Conservation (phyloP, 202 grass and related monocot species). For the Setaria italica region DNA sequence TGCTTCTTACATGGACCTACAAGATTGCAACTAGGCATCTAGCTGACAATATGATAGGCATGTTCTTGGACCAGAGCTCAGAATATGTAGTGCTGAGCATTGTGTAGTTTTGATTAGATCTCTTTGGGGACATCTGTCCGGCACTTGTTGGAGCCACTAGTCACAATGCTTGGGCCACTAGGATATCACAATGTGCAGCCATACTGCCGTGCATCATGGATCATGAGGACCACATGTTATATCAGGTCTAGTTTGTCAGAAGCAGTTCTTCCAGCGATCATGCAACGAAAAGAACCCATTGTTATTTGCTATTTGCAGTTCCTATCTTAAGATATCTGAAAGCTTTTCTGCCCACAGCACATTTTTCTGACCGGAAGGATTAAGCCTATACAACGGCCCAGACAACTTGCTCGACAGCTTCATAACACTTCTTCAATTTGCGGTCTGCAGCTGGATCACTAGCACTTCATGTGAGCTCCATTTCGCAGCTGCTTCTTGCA, state of each 20-base stretch:
- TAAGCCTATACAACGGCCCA: neutral
- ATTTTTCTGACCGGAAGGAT: neutral
- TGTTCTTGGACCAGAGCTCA: no score
- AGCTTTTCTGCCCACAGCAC: neutral
- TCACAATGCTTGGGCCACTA: no score
- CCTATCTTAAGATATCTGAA: neutral
- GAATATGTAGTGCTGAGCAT: no score
- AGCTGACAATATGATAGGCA: no score
- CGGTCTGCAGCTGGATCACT: neutral
- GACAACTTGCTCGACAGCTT: slow-evolving; percentile 10
- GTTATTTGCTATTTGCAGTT: neutral
- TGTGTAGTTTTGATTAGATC: no score
- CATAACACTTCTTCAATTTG: neutral
- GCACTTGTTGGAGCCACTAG: no score
- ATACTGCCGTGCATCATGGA: neutral
- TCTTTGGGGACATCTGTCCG: no score
- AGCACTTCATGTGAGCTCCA: neutral
- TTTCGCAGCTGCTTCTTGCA: neutral
- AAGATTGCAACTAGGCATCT: no score
- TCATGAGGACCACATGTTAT: neutral
- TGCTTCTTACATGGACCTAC: no score
- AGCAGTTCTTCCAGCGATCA: neutral
- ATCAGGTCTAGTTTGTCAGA: neutral
- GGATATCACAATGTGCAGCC: slow-evolving; percentile 1
- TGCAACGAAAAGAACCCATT: neutral